Percentiles rank a stretch among this genome's conserved stretches.
phyloP scores from a whole-genome alignment of 306 rosid species.

The Sicyos edulis region DNA sequence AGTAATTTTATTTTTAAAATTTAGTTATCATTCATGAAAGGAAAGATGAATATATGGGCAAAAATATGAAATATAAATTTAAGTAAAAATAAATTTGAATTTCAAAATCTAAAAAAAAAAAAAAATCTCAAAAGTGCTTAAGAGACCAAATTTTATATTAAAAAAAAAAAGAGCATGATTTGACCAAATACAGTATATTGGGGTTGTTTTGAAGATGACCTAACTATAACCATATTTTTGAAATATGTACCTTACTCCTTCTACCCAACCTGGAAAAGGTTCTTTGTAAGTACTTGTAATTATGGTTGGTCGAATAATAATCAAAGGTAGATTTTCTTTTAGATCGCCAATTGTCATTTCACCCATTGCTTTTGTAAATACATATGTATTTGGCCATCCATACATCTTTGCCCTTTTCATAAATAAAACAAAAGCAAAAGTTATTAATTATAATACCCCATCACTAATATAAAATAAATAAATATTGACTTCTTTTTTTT shows the following conservation, averaged over 20 bases:
- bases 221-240: not conserved
- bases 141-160: no score
- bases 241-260: conserved; percentile 54
- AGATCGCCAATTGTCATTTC: conserved; percentile 56
- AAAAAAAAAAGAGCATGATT: not conserved
- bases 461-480: not conserved
- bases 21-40: no score
- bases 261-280: conserved; percentile 82
- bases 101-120: no score
- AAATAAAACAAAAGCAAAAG: not conserved
- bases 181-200: not conserved
- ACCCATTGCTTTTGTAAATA: conserved; percentile 77
- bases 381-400: conserved; percentile 90
- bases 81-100: no score
- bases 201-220: not conserved
- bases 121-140: no score
- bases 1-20: no score
- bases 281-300: conserved; percentile 69
- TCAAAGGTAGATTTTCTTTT: conserved; percentile 36
- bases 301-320: conserved; percentile 60
- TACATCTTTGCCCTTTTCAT: conserved; percentile 45
- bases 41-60: no score
- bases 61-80: no score
- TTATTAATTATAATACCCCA: not conserved
- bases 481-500: not conserved